Evolutionary conservation across 371 early-diverging fungal species (phyloP).

Genomic region (Amoeboaphelidium occidentale): DNA sequence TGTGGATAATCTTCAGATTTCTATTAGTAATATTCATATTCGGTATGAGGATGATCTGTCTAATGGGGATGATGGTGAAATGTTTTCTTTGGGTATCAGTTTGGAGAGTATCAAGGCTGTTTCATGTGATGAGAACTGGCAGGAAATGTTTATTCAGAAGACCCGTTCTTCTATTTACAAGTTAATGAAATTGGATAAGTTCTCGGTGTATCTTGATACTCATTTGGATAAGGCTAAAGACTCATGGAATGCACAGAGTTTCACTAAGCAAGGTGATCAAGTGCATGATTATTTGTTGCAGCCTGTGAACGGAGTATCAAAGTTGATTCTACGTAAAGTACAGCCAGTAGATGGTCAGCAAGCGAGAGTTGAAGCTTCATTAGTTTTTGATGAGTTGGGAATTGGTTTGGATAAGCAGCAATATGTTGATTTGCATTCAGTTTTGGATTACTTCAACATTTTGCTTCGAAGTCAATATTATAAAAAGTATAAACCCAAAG

Average conservation of each 20-base stretch:
- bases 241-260: too few relatives aligned
- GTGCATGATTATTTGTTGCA: background rate
- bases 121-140: constrained; percentile 75
- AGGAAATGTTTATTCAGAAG: constrained; percentile 46
- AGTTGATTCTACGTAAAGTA: too few relatives aligned
- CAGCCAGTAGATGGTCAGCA: constrained; percentile 1
- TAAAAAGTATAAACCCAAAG: constrained; percentile 24
- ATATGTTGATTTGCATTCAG: too few relatives aligned
- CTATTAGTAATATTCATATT: constrained; percentile 81
- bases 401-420: constrained; percentile 75
- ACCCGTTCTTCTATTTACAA: constrained; percentile 12
- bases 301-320: background rate
- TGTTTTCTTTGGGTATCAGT: constrained; percentile 75
- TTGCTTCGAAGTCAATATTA: constrained; percentile 39
- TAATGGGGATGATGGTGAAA: constrained; percentile 14
- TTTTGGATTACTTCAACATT: constrained; percentile 43
- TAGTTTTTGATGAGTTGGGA: constrained; percentile 65
- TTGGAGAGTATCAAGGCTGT: constrained; percentile 69
- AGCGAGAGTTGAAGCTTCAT: constrained; percentile 4
- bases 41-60: constrained; percentile 57
- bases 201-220: constrained; percentile 79
- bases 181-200: constrained; percentile 45
- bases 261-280: too few relatives aligned
- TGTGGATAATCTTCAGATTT: constrained; percentile 82
- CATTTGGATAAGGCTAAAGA: too few relatives aligned